Evolutionary conservation across 2,329 filamentous ascomycete genomes (phyloP), one percentile per base, ranked within the genome.

Genomic region (Penicillium brasilianum): DNA sequence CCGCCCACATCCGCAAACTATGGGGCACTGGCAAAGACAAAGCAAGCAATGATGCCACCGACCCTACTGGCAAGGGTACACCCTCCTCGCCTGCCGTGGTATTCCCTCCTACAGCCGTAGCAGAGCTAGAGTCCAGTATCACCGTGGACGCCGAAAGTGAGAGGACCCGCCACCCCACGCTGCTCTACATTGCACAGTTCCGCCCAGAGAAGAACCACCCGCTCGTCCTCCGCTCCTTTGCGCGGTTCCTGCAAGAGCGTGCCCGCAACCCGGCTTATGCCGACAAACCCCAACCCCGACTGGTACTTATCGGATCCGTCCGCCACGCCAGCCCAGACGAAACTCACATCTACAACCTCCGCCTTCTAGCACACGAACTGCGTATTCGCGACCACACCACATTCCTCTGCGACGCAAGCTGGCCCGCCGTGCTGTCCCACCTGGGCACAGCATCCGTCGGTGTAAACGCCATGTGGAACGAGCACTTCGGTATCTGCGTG

Each of bases 401-500:
- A 59, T 99, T 99, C 75, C 86, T 96, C 65, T 88, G 93, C 58
- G 93, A 99, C 75, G 93, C 92, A 0, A 88, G 90, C 28, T 99
- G 94, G 93, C 87, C 90, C 3, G 87, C 92, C 68, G 91, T 99
- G 56, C 82, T 97, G 10, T 85, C 90, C 34, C 93, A 91, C 86
- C 82, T 98, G 62, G 82, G 87, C 56, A 87, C 83, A 64, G 88
- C 90, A 4, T 94, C 88, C 18, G 86, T 99, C 1, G 95, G 95
- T 53, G 93, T 96, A 32, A 99, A 99, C 70, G 92, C 91, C 72
- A 99, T 99, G 95, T 99, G 95, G 94, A 98, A 97, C 75, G 95
- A 99, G 80, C 95, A 99, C 77, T 99, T 99, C 75, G 95, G 95
- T 22, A 99, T 99, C 61, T 95, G 95, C 1, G 93, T 98, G 16